Evolutionary conservation across 2,329 filamentous ascomycete genomes (phyloP), one percentile per base, ranked within the genome.

Genomic region (Pseudocercospora macadamiae): DNA sequence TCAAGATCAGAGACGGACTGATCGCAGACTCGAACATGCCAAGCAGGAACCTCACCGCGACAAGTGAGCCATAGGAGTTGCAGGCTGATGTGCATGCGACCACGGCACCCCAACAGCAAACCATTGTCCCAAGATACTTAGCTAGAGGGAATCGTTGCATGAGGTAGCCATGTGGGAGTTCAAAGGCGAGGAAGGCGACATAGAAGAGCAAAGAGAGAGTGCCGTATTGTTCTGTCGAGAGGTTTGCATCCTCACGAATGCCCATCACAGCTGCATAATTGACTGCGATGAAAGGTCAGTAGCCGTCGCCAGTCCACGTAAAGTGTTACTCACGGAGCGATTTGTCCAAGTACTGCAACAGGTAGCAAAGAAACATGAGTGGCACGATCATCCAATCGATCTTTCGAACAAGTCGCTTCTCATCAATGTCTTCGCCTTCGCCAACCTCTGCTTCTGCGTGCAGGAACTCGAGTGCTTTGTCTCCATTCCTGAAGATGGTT

Each of bases 81-180:
- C 25, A 26, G 7, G 52, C 83, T 2, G 86, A 82, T 59, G 86
- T 85, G 60, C 81, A 81, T 2, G 82, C 83, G 6, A 89, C 77
- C 1, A 82, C 76, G 0, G 76, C 66, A 4, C 85, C 86, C 88
- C 87, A 90, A 5, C 32, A 36, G 32, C 28, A 53, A 19, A 53
- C 36, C n/a, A 34, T 53, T 3, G 36, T 36, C 5, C 32, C 51
- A 16, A 53, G 32, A 18, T 34, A 53, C 34, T 53, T 53, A 21
- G 51, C 32, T 8, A 53, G 34, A 14, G 51, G 51, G n/a, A 53
- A n/a, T 10, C 51, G 51, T 36, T 53, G 51, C n/a, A 53, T 53
- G n/a, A 53, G 19, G 32, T 36, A 34, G 8, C 28, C 51, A 19
- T 34, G 36, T 2, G 51, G 51, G 21, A 53, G 51, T 10, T 53